Evolutionary conservation across 768 basidiomycete species (phyloP).

Genomic region (Mycena capillaripes): DNA sequence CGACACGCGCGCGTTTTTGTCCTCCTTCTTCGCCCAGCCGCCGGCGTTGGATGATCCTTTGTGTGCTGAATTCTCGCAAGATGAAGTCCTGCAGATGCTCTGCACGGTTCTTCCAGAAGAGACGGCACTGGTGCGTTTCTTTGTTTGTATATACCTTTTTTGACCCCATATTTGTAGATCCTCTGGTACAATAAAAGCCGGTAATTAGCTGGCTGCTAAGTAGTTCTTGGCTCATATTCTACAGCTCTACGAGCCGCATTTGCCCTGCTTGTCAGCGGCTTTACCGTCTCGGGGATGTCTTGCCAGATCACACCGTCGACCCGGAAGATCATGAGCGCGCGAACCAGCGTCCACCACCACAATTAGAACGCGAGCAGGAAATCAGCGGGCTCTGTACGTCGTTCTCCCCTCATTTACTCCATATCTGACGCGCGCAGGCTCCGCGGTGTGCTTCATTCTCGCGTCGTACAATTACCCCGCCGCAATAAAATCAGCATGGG

Average conservation of each 20-base stretch:
- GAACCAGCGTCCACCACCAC: slow-evolving; percentile 47
- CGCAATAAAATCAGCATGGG: slow-evolving; percentile 79
- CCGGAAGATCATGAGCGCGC: slow-evolving; percentile 37
- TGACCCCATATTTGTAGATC: slow-evolving; percentile 57
- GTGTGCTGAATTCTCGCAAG: slow-evolving; percentile 84
- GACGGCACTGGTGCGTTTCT: slow-evolving; percentile 69
- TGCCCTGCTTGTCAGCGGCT: slow-evolving; percentile 85
- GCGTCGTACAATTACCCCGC: slow-evolving; percentile 76
- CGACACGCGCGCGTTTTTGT: slow-evolving; percentile 76
- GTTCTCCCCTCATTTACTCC: neutral
- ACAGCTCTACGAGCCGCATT: slow-evolving; percentile 66
- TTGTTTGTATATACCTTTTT: neutral
- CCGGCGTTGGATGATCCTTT: slow-evolving; percentile 74
- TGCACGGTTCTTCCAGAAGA: slow-evolving; percentile 79
- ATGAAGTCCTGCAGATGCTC: slow-evolving; percentile 83
- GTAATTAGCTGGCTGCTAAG: neutral
- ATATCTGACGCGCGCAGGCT: slow-evolving; percentile 62
- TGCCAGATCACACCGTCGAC: slow-evolving; percentile 61
- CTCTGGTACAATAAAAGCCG: slow-evolving; percentile 92
- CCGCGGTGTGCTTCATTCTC: slow-evolving; percentile 81
- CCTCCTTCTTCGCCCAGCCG: slow-evolving; percentile 75
- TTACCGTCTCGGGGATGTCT: slow-evolving; percentile 76
- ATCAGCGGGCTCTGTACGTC: slow-evolving; percentile 84
- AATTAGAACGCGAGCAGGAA: slow-evolving; percentile 70
- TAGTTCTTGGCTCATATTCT: neutral